Percentiles rank a stretch among this genome's conserved stretches.
phyloP scores from a whole-genome alignment of 495 filamentous ascomycete species.

The Xylaria palmicola region DNA sequence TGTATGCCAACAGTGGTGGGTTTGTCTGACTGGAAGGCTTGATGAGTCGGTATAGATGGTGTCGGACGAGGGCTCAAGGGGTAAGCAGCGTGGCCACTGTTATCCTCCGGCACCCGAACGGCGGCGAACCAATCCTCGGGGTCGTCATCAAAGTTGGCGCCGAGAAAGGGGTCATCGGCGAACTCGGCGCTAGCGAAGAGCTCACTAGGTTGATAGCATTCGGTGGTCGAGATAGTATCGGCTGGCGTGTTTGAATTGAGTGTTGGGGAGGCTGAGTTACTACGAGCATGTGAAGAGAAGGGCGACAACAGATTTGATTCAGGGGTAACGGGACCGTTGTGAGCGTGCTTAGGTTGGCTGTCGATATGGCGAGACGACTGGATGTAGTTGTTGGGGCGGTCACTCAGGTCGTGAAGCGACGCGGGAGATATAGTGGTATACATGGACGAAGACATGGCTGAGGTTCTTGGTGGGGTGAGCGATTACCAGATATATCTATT shows the following conservation, averaged over 20 bases:
- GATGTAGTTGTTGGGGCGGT: conserved; percentile 23
- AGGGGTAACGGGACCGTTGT: conserved; percentile 25
- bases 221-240: conserved; percentile 39
- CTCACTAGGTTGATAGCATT: conserved; percentile 43
- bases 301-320: conserved; percentile 37
- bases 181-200: conserved; percentile 32
- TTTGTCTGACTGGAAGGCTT: conserved; percentile 14
- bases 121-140: neutral
- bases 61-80: conserved; percentile 33
- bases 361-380: conserved; percentile 24
- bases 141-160: conserved; percentile 20
- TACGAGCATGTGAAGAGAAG: conserved; percentile 39
- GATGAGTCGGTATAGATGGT: conserved; percentile 26
- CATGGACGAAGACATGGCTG: conserved; percentile 32
- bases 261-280: conserved; percentile 41
- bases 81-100: conserved; percentile 19
- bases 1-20: conserved; percentile 21
- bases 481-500: conserved; percentile 25
- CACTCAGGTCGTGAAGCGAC: conserved; percentile 30
- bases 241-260: conserved; percentile 42
- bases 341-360: conserved; percentile 18
- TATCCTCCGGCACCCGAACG: conserved; percentile 29
- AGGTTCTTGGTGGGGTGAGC: conserved; percentile 19
- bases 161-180: conserved; percentile 41
- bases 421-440: conserved; percentile 35